Percentiles rank a stretch among this genome's conserved stretches.
phyloP scores from a whole-genome alignment of 176 grass and related monocot species.

The Themeda triandra region DNA sequence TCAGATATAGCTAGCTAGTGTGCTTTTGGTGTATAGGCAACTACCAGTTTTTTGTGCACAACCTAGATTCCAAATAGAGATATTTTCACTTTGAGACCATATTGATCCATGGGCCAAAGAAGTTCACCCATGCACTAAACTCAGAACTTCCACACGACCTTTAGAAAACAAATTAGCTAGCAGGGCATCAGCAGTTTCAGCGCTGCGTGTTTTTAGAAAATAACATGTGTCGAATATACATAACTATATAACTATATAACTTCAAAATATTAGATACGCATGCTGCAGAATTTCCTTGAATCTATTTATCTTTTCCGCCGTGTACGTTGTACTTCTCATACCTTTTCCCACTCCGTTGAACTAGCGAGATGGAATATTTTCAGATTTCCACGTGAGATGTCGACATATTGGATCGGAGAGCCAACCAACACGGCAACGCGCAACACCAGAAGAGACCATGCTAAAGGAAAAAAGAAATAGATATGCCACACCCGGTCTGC shows the following conservation, averaged over 20 bases:
- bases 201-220: neutral
- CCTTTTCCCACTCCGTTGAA: constrained; percentile 8
- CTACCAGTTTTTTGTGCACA: neutral
- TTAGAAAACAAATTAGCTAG: neutral
- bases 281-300: neutral
- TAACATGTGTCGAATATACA: neutral
- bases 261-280: neutral
- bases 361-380: constrained; percentile 12
- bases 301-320: neutral
- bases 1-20: too few relatives aligned
- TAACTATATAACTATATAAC: neutral
- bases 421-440: neutral
- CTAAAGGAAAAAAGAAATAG: neutral
- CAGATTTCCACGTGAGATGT: constrained; percentile 37
- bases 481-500: neutral
- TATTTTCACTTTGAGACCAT: neutral
- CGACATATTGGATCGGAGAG: neutral
- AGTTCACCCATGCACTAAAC: neutral
- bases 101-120: neutral
- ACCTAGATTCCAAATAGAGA: neutral
- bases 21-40: neutral
- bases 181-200: too few relatives aligned
- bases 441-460: neutral
- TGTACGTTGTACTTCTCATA: constrained; percentile 7
- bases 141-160: neutral